phyloP scores from a whole-genome alignment of 371 early-diverging fungal genomes.

The Rhizopus microsporus region DNA sequence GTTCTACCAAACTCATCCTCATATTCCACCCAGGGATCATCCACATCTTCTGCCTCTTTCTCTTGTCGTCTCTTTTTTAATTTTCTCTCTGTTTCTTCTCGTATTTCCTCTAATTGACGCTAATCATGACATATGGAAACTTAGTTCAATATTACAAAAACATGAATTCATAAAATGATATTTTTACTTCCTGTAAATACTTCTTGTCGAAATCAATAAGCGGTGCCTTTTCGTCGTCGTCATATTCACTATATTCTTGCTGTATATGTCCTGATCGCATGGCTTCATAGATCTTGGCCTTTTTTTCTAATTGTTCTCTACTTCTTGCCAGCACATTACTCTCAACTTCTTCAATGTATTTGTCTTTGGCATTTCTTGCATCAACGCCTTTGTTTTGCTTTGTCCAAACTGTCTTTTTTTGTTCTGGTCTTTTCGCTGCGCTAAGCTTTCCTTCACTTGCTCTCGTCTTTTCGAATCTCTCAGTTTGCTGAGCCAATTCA shows the following conservation, averaged over 20 bases:
- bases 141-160: constrained; percentile 17
- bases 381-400: constrained; percentile 62
- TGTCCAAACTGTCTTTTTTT: constrained; percentile 63
- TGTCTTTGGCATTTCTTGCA: constrained; percentile 36
- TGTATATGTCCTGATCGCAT: constrained; percentile 40
- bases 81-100: constrained; percentile 11
- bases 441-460: constrained; percentile 30
- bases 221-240: constrained; percentile 35
- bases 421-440: constrained; percentile 25
- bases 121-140: constrained; percentile 2
- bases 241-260: constrained; percentile 17
- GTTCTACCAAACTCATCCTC: constrained; percentile 82
- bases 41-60: constrained; percentile 24
- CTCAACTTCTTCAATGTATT: constrained; percentile 36
- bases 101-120: constrained; percentile 15
- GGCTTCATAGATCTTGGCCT: constrained; percentile 65
- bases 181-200: constrained; percentile 37
- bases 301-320: constrained; percentile 64
- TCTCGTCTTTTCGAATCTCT: constrained; percentile 1
- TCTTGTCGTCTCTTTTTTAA: constrained; percentile 10
- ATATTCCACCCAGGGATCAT: constrained; percentile 81
- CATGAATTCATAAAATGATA: neutral
- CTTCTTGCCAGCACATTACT: constrained; percentile 41
- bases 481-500: constrained; percentile 7
- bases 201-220: constrained; percentile 56